These are phyloP conservation scores for Trichoderma parareesei DNA, from an alignment of 495 filamentous ascomycete species.

Conservation along the genomic window DNA sequence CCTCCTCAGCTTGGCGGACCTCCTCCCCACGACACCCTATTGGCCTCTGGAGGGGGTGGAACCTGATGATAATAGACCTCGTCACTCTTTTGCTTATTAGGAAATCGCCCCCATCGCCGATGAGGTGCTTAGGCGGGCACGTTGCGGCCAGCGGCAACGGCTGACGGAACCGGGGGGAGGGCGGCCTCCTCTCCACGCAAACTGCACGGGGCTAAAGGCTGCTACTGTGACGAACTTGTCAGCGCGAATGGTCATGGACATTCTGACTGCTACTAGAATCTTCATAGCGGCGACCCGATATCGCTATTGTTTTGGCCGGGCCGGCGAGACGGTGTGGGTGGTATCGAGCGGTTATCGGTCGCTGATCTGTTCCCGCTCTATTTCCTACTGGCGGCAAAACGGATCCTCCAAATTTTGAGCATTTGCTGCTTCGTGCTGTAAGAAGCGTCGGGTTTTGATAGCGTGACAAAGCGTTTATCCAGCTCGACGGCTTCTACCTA, in stretches of 20 bases:
- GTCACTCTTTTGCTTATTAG: not conserved
- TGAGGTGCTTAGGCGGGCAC: not conserved
- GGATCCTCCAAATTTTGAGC: not conserved
- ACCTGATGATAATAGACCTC: not conserved
- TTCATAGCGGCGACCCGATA: not conserved
- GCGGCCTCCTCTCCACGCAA: not conserved
- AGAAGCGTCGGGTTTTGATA: not conserved
- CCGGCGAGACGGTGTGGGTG: constrained; percentile 1
- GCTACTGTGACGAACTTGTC: not conserved
- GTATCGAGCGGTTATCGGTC: not conserved
- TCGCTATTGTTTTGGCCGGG: not conserved
- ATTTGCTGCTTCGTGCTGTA: not conserved
- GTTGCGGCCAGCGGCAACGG: not conserved
- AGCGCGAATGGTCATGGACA: no score
- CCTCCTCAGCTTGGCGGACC: not conserved
- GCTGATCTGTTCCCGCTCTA: not conserved
- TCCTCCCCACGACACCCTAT: constrained; percentile 5
- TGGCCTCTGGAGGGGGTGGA: not conserved
- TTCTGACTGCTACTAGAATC: no score
- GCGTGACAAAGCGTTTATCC: not conserved
- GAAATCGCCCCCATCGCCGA: not conserved
- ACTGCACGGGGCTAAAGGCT: not conserved
- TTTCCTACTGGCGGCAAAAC: not conserved
- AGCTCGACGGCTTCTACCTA: not conserved
- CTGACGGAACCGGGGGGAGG: no score